phyloP scores from a whole-genome alignment of 345 rosid species.

The Murraya paniculata region DNA sequence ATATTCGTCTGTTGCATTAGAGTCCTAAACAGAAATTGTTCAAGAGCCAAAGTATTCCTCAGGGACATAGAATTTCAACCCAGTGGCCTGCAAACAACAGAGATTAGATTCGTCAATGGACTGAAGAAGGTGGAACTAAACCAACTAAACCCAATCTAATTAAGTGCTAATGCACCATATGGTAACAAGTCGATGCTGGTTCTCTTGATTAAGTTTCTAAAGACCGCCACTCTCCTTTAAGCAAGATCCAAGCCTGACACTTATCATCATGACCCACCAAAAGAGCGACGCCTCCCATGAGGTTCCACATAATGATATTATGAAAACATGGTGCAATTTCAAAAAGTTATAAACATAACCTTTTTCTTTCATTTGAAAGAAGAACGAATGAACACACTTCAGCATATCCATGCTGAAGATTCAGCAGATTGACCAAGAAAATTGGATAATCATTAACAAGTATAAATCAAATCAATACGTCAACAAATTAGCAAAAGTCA shows the following conservation, averaged over 20 bases:
- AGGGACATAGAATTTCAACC: slow-evolving; percentile 67
- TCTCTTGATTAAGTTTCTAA: not conserved
- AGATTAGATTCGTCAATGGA: not conserved
- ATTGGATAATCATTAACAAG: not conserved
- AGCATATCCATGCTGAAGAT: not conserved
- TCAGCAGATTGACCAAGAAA: not conserved
- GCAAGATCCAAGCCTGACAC: no score
- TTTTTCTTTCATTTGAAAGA: no score
- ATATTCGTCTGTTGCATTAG: not conserved
- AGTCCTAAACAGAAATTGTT: not conserved
- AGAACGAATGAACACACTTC: not conserved
- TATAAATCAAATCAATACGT: not conserved
- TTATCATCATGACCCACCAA: not conserved
- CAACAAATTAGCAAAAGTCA: not conserved
- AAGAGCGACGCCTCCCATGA: not conserved
- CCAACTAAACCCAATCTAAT: not conserved
- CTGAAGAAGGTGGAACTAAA: not conserved
- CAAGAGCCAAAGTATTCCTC: slow-evolving; percentile 64
- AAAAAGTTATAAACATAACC: not conserved
- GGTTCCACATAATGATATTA: not conserved
- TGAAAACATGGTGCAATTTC: not conserved
- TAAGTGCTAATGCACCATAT: not conserved
- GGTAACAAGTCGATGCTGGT: not conserved
- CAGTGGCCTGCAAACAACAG: slow-evolving; percentile 54
- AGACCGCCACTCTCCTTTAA: not conserved